phyloP scores from a whole-genome alignment of 2,329 filamentous ascomycete species.

The Simplicillium aogashimaense region DNA sequence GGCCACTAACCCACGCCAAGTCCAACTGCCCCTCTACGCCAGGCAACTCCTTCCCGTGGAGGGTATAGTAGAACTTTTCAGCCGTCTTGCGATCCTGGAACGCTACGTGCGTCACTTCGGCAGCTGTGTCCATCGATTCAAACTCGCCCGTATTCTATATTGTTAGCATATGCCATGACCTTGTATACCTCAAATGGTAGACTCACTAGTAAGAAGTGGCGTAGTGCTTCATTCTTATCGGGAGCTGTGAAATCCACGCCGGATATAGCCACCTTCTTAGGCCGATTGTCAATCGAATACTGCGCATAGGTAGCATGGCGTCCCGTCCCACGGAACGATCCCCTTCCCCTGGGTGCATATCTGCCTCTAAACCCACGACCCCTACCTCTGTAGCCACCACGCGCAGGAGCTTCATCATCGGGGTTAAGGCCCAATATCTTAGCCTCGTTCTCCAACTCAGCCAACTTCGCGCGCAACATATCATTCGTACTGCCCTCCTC shows the following conservation, averaged over 20 bases:
- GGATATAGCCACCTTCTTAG: slow-evolving; percentile 55
- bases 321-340: slow-evolving; percentile 29
- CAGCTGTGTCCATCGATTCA: slow-evolving; percentile 41
- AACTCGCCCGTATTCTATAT: slow-evolving; percentile 53
- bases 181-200: too few species aligned
- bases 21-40: slow-evolving; percentile 54
- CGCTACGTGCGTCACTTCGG: slow-evolving; percentile 40
- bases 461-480: slow-evolving; percentile 59
- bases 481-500: slow-evolving; percentile 37
- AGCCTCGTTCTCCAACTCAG: slow-evolving; percentile 64
- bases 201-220: slow-evolving; percentile 61
- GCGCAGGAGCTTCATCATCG: slow-evolving; percentile 25
- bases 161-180: too few species aligned
- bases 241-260: slow-evolving; percentile 53
- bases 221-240: slow-evolving; percentile 57
- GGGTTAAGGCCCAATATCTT: slow-evolving; percentile 59
- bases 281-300: slow-evolving; percentile 67
- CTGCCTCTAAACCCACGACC: slow-evolving; percentile 27
- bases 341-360: slow-evolving; percentile 28
- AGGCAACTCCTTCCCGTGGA: slow-evolving; percentile 48
- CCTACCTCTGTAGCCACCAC: slow-evolving; percentile 21
- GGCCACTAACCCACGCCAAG: slow-evolving; percentile 46
- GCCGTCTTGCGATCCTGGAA: slow-evolving; percentile 62
- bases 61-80: slow-evolving; percentile 55
- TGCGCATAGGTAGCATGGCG: slow-evolving; percentile 47